Conservation (phyloP, 2,329 filamentous ascomycete species). For the Apiospora marii region DNA sequence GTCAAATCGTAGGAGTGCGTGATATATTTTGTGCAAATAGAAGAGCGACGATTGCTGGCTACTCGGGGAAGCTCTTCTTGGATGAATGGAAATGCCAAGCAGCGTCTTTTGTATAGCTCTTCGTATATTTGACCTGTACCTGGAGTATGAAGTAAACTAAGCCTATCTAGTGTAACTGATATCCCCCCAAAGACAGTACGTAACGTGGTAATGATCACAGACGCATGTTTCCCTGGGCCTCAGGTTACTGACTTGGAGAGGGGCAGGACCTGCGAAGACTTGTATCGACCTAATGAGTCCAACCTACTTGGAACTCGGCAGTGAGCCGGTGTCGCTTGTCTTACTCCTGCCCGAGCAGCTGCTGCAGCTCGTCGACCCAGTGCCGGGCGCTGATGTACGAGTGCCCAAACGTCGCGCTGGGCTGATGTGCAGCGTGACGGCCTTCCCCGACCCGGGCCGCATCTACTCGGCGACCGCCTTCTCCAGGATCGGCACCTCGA, state of each 20-base stretch:
- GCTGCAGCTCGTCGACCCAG: constrained; percentile 24
- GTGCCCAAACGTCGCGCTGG: constrained; percentile 30
- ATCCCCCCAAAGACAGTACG: too few relatives aligned
- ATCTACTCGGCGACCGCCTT: constrained; percentile 25
- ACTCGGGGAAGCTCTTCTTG: not conserved
- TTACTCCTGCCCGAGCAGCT: not conserved
- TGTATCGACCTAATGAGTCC: too few relatives aligned
- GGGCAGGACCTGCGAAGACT: too few relatives aligned
- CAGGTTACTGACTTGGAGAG: not conserved
- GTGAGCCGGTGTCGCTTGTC: not conserved
- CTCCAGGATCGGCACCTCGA: constrained; percentile 35
- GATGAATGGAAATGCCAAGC: not conserved
- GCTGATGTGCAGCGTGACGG: constrained; percentile 32
- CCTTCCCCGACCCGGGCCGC: constrained; percentile 28
- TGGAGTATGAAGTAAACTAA: not conserved
- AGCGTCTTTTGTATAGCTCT: not conserved
- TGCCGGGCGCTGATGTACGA: constrained; percentile 32
- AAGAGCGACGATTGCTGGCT: not conserved
- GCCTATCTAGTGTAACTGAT: not conserved
- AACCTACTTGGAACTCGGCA: not conserved
- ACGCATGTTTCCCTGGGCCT: too few relatives aligned
- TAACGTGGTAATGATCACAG: too few relatives aligned
- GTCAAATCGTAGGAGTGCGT: not conserved
- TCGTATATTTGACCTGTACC: not conserved
- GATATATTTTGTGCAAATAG: not conserved